phyloP scores from a whole-genome alignment of 139 green algal species.

The Volvox reticuliferus region DNA sequence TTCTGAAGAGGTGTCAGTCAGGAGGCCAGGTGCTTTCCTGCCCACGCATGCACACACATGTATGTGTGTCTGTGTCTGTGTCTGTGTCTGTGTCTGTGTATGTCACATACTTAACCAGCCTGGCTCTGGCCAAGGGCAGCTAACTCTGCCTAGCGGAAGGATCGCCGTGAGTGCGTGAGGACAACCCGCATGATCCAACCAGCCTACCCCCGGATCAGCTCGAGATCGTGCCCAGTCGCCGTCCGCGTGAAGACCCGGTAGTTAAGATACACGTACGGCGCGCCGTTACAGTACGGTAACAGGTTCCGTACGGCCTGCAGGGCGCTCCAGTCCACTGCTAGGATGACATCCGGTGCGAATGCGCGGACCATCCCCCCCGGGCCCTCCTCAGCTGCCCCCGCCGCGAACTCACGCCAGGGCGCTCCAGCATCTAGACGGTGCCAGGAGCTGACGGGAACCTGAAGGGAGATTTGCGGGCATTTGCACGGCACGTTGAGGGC shows the following conservation, averaged over 20 bases:
- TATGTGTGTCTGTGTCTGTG: no score
- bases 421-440: slow-evolving; percentile 65
- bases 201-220: slow-evolving; percentile 48
- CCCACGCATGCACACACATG: no score
- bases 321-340: slow-evolving; percentile 79
- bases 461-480: background rate
- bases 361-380: slow-evolving; percentile 42
- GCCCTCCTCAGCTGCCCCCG: background rate
- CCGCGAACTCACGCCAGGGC: slow-evolving; percentile 68
- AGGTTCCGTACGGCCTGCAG: slow-evolving; percentile 54
- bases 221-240: slow-evolving; percentile 39
- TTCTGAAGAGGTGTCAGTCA: no score
- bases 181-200: background rate
- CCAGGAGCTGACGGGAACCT: slow-evolving; percentile 75
- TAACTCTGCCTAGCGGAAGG: no score
- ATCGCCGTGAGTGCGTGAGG: no score
- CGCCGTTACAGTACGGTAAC: slow-evolving; percentile 63
- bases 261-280: slow-evolving; percentile 63
- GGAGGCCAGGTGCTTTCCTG: no score
- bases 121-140: no score
- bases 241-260: slow-evolving; percentile 68
- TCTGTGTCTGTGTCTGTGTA: no score
- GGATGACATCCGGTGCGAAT: slow-evolving; percentile 63
- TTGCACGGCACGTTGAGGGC: no score
- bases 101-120: no score